These are phyloP conservation scores for Diplodia mutila DNA, from an alignment of 2,329 filamentous ascomycete genomes.

Conservation along the genomic window DNA sequence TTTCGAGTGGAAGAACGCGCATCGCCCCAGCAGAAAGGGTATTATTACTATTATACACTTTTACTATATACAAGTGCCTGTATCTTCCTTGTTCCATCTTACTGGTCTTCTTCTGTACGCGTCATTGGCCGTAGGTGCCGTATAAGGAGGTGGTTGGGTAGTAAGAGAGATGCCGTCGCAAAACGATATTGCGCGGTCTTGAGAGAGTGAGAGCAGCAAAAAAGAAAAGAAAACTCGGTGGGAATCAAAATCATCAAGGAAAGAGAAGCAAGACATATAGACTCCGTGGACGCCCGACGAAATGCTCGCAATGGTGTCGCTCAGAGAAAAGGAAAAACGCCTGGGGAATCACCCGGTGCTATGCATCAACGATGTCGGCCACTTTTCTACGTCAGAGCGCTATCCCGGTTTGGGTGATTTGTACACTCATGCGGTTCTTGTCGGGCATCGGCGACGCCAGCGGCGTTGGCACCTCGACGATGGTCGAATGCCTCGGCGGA, in stretches of 20 bases:
- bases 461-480: constrained; percentile 37
- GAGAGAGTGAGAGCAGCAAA: not conserved
- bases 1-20: not conserved
- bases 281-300: not conserved
- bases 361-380: constrained; percentile 14
- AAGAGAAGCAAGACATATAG: not conserved
- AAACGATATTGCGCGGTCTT: not conserved
- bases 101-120: not conserved
- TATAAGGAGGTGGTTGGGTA: not conserved
- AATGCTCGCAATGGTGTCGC: constrained; percentile 4
- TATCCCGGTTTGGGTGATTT: not conserved
- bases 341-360: constrained; percentile 6
- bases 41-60: constrained; percentile 21
- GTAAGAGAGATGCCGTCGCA: not conserved
- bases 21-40: not conserved
- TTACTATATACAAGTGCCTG: constrained; percentile 11
- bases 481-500: constrained; percentile 33
- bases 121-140: not conserved
- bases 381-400: not conserved
- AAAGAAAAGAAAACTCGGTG: not conserved
- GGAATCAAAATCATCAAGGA: constrained; percentile 10
- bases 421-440: not conserved
- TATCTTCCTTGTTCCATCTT: not conserved
- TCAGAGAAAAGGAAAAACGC: not conserved
- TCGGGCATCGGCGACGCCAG: not conserved